A percentile compares a stretch with the other conserved stretches of the same genome.
phyloP scores from a whole-genome alignment of 805 yeast species.

The Metschnikowia cerradonensis region DNA sequence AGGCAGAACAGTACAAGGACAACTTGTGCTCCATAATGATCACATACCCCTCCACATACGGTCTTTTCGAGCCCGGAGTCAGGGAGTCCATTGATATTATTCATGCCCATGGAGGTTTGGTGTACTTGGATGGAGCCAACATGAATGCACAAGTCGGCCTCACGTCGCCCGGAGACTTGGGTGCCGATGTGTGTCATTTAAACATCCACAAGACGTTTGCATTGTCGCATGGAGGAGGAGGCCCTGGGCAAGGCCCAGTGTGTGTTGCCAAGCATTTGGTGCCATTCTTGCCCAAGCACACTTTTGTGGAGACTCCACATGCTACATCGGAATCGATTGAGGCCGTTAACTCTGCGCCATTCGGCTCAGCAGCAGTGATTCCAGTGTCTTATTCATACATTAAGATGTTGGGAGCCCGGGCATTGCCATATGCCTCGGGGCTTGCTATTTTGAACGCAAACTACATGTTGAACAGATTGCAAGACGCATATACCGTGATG shows the following conservation, averaged over 20 bases:
- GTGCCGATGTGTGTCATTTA: constrained; percentile 97
- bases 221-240: constrained; percentile 99
- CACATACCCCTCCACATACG: constrained; percentile 96
- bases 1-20: constrained; percentile 65
- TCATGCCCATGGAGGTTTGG: constrained; percentile 88
- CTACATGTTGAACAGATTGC: constrained; percentile 82
- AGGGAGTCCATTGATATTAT: constrained; percentile 80
- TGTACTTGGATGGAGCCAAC: constrained; percentile 96
- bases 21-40: constrained; percentile 90
- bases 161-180: constrained; percentile 95
- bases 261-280: constrained; percentile 81
- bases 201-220: constrained; percentile 97
- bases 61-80: constrained; percentile 91
- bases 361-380: constrained; percentile 88
- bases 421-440: constrained; percentile 80
- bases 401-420: constrained; percentile 85
- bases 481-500: constrained; percentile 67
- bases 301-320: constrained; percentile 51
- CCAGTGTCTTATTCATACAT: constrained; percentile 95
- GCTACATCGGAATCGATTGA: constrained; percentile 50
- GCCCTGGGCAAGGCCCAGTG: constrained; percentile 98
- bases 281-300: constrained; percentile 80
- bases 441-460: constrained; percentile 94
- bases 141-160: constrained; percentile 99
- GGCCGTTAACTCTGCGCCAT: constrained; percentile 90